phyloP scores from a whole-genome alignment of 306 rosid species.

The Fragaria ananassa region DNA sequence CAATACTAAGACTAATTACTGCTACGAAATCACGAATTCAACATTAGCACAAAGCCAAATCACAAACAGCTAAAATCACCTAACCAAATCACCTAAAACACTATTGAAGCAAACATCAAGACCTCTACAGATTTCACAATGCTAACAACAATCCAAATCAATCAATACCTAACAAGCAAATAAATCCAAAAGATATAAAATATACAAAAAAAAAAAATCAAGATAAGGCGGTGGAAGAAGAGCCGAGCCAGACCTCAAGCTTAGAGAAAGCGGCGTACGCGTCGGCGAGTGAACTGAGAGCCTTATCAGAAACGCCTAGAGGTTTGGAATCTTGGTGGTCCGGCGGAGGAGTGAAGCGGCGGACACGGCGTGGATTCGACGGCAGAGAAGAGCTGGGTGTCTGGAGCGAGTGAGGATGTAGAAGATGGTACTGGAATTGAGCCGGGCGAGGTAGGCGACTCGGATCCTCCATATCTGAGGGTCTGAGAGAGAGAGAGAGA shows the following conservation, averaged over 20 bases:
- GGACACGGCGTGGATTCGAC: constrained; percentile 4
- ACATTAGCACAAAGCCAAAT: neutral
- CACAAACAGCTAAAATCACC: neutral
- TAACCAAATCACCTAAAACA: neutral
- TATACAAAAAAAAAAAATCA: neutral
- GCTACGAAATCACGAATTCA: neutral
- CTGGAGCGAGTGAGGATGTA: constrained; percentile 16
- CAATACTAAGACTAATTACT: neutral
- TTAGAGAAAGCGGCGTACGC: constrained; percentile 17
- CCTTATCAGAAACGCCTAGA: neutral
- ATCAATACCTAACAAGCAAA: constrained; percentile 4
- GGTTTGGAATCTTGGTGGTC: neutral
- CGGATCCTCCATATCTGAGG: constrained; percentile 29
- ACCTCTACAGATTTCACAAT: neutral
- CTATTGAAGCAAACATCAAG: neutral
- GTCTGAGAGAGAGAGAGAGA: no score
- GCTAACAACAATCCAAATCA: neutral
- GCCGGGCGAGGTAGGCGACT: constrained; percentile 24
- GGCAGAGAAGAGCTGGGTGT: constrained; percentile 5
- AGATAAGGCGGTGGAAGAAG: neutral
- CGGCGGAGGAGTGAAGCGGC: constrained; percentile 7
- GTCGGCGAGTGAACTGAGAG: constrained; percentile 5
- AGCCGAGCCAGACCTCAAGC: constrained; percentile 20
- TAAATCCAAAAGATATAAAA: neutral
- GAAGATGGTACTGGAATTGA: constrained; percentile 35